Percentiles rank a stretch among this genome's conserved stretches.
These are phyloP conservation scores for Microglena sp. DNA, from an alignment of 139 green algal genomes.

Conservation along the genomic window DNA sequence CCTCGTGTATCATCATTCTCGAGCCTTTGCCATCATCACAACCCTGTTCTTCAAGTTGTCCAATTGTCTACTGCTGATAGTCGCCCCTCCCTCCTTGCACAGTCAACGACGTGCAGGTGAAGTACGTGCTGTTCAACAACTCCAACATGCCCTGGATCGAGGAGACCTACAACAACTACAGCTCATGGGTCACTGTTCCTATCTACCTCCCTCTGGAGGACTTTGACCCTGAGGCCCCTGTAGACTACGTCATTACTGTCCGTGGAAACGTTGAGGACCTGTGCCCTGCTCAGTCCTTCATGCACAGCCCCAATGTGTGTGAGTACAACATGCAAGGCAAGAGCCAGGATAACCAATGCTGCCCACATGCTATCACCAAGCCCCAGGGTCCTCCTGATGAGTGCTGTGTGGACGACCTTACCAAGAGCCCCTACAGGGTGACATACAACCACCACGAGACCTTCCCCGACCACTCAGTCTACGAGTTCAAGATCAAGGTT, in stretches of 20 bases:
- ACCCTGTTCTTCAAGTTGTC: too few relatives aligned
- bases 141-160: constrained; percentile 1
- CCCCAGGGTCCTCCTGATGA: constrained; percentile 6
- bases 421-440: constrained; percentile 25
- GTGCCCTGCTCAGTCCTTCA: constrained; percentile 8
- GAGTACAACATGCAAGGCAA: constrained; percentile 34
- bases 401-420: constrained; percentile 30
- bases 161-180: constrained; percentile 4
- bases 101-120: constrained; percentile 25
- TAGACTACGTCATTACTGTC: constrained; percentile 26
- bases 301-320: constrained; percentile 16
- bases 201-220: constrained; percentile 8
- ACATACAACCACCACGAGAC: constrained; percentile 5
- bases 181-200: constrained; percentile 20
- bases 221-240: neutral
- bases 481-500: constrained; percentile 16
- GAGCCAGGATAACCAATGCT: constrained; percentile 23
- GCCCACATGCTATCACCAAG: constrained; percentile 23
- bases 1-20: too few relatives aligned
- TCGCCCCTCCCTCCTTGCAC: too few relatives aligned
- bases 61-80: too few relatives aligned
- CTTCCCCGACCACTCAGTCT: neutral
- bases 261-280: constrained; percentile 14
- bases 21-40: too few relatives aligned
- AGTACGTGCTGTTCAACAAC: constrained; percentile 30